A percentile compares a stretch with the other conserved stretches of the same genome.
Conservation (phyloP, 23 red algal species). For the Agarophyton chilense region DNA sequence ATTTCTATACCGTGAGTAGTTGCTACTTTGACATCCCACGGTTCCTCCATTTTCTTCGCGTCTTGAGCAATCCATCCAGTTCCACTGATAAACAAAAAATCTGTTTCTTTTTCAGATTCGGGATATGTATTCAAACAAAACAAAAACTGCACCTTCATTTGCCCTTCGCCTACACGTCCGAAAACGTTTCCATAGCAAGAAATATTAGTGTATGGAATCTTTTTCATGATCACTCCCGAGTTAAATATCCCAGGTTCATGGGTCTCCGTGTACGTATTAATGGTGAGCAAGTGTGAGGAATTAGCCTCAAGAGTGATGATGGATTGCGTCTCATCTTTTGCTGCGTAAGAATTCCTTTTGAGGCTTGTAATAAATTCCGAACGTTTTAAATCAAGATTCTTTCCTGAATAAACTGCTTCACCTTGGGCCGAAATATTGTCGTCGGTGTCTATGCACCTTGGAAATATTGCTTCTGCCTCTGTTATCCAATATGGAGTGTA, state of each 20-base stretch:
- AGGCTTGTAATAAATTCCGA: neutral
- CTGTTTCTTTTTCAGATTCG: neutral
- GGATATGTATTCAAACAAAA: neutral
- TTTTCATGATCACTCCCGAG: neutral
- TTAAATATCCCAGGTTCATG: neutral
- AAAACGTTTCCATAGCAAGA: constrained; percentile 7
- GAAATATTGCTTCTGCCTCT: neutral
- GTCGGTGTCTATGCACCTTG: neutral
- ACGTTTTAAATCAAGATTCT: neutral
- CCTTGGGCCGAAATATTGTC: neutral
- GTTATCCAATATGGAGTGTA: neutral
- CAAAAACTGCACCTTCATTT: constrained; percentile 4
- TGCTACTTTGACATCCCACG: constrained; percentile 5
- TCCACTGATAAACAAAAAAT: constrained; percentile 7
- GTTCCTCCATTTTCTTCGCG: neutral
- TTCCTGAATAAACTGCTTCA: neutral
- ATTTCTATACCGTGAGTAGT: constrained; percentile 1
- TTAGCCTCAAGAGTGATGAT: neutral
- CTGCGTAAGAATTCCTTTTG: neutral
- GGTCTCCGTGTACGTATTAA: too few species aligned
- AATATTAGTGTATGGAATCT: neutral
- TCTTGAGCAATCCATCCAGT: constrained; percentile 2
- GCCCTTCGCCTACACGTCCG: constrained; percentile 7
- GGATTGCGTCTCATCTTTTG: constrained; percentile 11
- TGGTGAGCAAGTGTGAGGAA: neutral